A percentile compares a stretch with the other conserved stretches of the same genome.
Evolutionary conservation across 192 early-diverging fungal species (phyloP).

Genomic region (Diversispora epigaea): DNA sequence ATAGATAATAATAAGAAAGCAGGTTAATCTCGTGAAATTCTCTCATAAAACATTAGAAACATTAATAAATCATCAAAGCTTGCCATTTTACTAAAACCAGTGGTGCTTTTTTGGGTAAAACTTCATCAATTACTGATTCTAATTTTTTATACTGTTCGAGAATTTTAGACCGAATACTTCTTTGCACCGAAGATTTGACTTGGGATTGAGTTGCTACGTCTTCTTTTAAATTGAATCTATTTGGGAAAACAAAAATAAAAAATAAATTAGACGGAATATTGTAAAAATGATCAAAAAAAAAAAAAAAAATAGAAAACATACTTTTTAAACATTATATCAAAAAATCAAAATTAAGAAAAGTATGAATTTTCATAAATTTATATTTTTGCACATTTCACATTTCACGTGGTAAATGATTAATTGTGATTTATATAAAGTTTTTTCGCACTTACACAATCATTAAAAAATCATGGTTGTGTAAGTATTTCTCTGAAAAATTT

Average conservation of each 20-base stretch:
- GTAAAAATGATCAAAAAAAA: not conserved
- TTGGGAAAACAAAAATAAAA: not conserved
- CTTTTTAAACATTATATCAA: slow-evolving; percentile 28
- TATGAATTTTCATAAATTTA: no score
- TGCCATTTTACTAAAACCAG: slow-evolving; percentile 87
- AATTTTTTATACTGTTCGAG: slow-evolving; percentile 86
- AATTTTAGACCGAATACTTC: slow-evolving; percentile 81
- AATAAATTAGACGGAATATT: no score
- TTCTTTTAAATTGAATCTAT: slow-evolving; percentile 73
- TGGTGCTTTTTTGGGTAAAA: slow-evolving; percentile 94
- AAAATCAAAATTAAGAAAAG: no score
- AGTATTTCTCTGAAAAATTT: not conserved
- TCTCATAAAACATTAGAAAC: not conserved
- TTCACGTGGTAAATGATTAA: not conserved
- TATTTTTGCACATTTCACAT: no score
- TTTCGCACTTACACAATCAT: no score
- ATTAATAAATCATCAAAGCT: not conserved
- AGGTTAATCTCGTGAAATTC: not conserved
- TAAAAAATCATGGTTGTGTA: no score
- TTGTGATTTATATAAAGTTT: no score
- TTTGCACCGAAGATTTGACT: slow-evolving; percentile 89
- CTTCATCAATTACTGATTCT: slow-evolving; percentile 82
- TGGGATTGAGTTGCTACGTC: slow-evolving; percentile 83
- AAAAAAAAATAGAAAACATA: not conserved
- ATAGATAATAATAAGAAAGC: not conserved